These are phyloP conservation scores for Paecilomyces sp. DNA, from an alignment of 2,329 filamentous ascomycete species.

Conservation along the genomic window DNA sequence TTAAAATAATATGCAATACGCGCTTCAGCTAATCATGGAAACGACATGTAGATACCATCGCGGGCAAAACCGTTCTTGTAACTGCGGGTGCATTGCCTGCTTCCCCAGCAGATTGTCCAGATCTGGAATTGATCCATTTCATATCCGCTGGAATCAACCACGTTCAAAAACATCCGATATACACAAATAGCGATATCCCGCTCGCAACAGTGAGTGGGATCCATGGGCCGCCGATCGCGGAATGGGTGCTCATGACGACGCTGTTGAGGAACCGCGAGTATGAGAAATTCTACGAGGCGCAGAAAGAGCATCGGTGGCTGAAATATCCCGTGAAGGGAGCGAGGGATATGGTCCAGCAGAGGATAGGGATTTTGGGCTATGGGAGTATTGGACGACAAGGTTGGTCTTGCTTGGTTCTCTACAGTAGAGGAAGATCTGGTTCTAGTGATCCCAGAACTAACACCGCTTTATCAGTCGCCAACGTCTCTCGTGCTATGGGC, in stretches of 20 bases:
- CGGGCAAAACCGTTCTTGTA: conserved; percentile 5
- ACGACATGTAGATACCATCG: not conserved
- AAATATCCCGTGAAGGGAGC: conserved; percentile 20
- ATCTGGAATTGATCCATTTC: conserved; percentile 48
- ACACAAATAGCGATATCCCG: conserved; percentile 45
- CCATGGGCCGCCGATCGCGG: conserved; percentile 58
- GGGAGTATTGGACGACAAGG: conserved; percentile 57
- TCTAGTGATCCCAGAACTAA: conserved; percentile 2
- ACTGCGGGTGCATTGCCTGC: not conserved
- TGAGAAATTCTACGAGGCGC: conserved; percentile 50
- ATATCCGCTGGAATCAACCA: conserved; percentile 53
- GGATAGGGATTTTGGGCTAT: conserved; percentile 56
- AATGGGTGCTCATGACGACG: conserved; percentile 57
- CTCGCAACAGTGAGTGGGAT: conserved; percentile 51
- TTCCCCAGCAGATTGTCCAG: conserved; percentile 6
- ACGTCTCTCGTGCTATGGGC: conserved; percentile 57
- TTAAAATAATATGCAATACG: not conserved
- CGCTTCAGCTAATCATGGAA: not conserved
- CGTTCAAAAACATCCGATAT: conserved; percentile 45
- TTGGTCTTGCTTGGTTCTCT: conserved; percentile 17
- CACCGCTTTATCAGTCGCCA: conserved; percentile 34
- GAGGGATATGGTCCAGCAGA: conserved; percentile 51
- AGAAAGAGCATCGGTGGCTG: conserved; percentile 50
- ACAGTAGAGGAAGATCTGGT: not conserved
- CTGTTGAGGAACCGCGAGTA: conserved; percentile 50